phyloP scores from a whole-genome alignment of 768 basidiomycete genomes.

The Trichaptum fuscoviolaceum region DNA sequence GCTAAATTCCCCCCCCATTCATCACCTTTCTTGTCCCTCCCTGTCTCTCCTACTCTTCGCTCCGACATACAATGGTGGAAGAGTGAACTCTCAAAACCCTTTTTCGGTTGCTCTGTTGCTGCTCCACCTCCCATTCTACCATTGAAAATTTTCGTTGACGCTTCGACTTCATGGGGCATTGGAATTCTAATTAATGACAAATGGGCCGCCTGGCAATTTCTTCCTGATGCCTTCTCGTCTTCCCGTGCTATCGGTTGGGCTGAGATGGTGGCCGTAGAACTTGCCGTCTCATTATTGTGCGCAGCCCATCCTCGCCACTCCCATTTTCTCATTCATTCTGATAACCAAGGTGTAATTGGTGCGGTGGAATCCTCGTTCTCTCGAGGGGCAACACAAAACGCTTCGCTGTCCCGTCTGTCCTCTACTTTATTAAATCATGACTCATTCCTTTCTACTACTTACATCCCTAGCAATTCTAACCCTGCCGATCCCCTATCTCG shows the following conservation, averaged over 20 bases:
- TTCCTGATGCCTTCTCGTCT: constrained; percentile 22
- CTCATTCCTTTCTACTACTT: neutral
- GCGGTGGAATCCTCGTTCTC: constrained; percentile 24
- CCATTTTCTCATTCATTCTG: constrained; percentile 30
- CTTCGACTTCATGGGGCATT: constrained; percentile 36
- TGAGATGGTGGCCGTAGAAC: constrained; percentile 39
- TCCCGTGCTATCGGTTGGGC: constrained; percentile 38
- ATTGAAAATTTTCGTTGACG: constrained; percentile 34
- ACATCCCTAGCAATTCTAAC: neutral
- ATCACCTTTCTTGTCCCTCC: constrained; percentile 11
- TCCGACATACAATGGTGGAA: constrained; percentile 27
- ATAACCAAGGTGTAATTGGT: constrained; percentile 37
- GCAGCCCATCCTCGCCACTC: constrained; percentile 17
- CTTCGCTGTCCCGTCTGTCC: too few relatives aligned
- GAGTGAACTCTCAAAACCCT: neutral
- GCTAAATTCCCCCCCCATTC: neutral
- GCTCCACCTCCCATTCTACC: constrained; percentile 11
- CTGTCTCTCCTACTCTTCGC: constrained; percentile 10
- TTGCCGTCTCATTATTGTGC: constrained; percentile 31
- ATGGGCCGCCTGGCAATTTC: constrained; percentile 38
- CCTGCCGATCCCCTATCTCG: neutral
- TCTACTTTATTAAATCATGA: too few relatives aligned
- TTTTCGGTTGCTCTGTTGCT: constrained; percentile 14
- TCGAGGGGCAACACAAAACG: constrained; percentile 10
- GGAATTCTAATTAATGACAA: constrained; percentile 28